These are phyloP conservation scores for Gyromitra esculenta DNA, from an alignment of 2,329 filamentous ascomycete species.

Conservation along the genomic window DNA sequence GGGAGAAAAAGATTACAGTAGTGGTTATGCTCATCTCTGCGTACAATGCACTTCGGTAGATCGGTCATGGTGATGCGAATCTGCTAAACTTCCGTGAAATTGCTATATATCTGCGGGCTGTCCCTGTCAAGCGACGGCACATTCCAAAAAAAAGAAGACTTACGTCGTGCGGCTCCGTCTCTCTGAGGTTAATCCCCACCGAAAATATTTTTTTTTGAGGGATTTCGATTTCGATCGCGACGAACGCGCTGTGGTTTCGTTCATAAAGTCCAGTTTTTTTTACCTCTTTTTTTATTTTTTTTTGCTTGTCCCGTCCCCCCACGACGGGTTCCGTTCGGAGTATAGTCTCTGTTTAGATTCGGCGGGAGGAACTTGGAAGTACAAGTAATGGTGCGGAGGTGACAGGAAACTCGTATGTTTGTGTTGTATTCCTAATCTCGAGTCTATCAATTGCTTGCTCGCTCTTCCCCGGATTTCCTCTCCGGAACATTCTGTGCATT, in stretches of 20 bases:
- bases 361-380: constrained; percentile 34
- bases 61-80: constrained; percentile 49
- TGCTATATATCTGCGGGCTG: constrained; percentile 50
- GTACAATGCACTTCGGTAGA: constrained; percentile 48
- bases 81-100: constrained; percentile 47
- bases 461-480: constrained; percentile 49
- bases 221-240: constrained; percentile 49
- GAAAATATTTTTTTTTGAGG: constrained; percentile 38
- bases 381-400: constrained; percentile 50
- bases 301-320: constrained; percentile 48
- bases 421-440: constrained; percentile 15
- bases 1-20: constrained; percentile 33
- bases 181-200: constrained; percentile 17
- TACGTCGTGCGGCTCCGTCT: constrained; percentile 39
- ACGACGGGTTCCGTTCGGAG: constrained; percentile 44
- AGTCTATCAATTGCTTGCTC: constrained; percentile 43
- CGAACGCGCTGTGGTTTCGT: constrained; percentile 44
- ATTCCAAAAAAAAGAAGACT: constrained; percentile 8
- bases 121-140: constrained; percentile 43
- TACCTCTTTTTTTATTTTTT: constrained; percentile 21
- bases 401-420: constrained; percentile 41
- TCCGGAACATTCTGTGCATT: constrained; percentile 43
- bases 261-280: constrained; percentile 34
- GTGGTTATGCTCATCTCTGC: constrained; percentile 43
- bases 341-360: constrained; percentile 44